Base-by-base conservation (phyloP, 164 flowering plant species). In the Magnolia changhungtana region DNA sequence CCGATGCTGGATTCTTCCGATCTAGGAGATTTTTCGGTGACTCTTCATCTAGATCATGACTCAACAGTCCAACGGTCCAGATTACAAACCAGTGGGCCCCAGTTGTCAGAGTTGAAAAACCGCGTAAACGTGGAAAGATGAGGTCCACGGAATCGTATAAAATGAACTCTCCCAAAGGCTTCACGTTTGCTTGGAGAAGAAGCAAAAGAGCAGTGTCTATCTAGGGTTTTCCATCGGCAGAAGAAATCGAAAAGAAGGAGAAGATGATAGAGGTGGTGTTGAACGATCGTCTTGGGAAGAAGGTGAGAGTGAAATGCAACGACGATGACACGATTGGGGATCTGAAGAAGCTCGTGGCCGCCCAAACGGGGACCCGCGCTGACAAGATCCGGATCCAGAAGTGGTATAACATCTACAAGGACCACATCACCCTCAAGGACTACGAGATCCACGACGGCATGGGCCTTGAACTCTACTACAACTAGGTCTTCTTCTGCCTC, bases 401-500 rank as follows among this genome's bases (percentile, higher is more conserved):
- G 84, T 93, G 98, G 98, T 93, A 93, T 81, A 93, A 10, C 74
- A 82, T 92, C 81, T 92, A 92, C 87, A 93, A 93, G 82, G 98
- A 93, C 58, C 98, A 92, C 78, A 94, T 93, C 84, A 93, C 95
- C 55, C 95, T 93, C 82, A 82, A 86, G 83, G 98, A 94, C 81
- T 94, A 94, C 82, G 98, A 93, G 85, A 90, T 93, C 73, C 96
- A 93, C 49, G 98, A 93, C 69, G 98, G 98, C 81, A 93, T 92
- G 96, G 97, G 97, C 74, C 98, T 94, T 75, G 95, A 94, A 84
- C 98, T 93, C 84, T 93, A 92, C 84, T 90, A 92, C 86, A 93
- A 92, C 21, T 78, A 75, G 61, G 67, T 61, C 13, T 31, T 16
- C 31, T 29, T 68, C 45, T 37, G 45, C 11, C 19, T 65, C 8